Evolutionary conservation across 2,329 filamentous ascomycete species (phyloP).

Genomic region (Clarireedia homoeocarpa): DNA sequence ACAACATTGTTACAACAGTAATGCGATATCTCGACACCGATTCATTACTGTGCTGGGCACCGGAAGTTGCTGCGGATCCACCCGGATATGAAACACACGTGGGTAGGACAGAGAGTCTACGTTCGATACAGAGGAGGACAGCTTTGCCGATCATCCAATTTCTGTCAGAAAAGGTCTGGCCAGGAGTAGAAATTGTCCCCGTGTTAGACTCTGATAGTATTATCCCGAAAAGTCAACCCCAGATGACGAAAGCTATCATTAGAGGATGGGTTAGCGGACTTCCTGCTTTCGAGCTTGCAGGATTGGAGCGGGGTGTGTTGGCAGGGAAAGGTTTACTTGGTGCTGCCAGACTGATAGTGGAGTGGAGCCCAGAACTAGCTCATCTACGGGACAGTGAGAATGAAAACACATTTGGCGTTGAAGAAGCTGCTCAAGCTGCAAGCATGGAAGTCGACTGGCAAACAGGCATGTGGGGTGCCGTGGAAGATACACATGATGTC

Average conservation of each 20-base stretch:
- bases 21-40: conserved; percentile 90
- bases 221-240: conserved; percentile 63
- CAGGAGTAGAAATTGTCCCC: conserved; percentile 68
- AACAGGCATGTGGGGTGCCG: conserved; percentile 86
- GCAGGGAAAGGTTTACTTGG: conserved; percentile 82
- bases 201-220: conserved; percentile 76
- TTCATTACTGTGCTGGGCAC: conserved; percentile 84
- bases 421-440: conserved; percentile 70
- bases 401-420: conserved; percentile 58
- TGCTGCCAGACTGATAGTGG: conserved; percentile 67
- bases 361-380: conserved; percentile 74
- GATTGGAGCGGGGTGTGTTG: conserved; percentile 73
- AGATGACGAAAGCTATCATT: conserved; percentile 69
- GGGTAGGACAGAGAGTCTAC: conserved; percentile 48
- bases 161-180: conserved; percentile 70
- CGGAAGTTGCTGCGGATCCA: conserved; percentile 41
- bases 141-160: conserved; percentile 65
- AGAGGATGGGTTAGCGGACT: conserved; percentile 68
- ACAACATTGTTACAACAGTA: conserved; percentile 57
- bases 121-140: conserved; percentile 62
- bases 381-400: conserved; percentile 36
- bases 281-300: conserved; percentile 74
- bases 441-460: conserved; percentile 88
- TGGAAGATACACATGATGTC: conserved; percentile 94
- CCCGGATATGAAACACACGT: conserved; percentile 38